Base-by-base conservation (phyloP, 768 basidiomycete genomes). In the Termitomyces bulborhizus region DNA sequence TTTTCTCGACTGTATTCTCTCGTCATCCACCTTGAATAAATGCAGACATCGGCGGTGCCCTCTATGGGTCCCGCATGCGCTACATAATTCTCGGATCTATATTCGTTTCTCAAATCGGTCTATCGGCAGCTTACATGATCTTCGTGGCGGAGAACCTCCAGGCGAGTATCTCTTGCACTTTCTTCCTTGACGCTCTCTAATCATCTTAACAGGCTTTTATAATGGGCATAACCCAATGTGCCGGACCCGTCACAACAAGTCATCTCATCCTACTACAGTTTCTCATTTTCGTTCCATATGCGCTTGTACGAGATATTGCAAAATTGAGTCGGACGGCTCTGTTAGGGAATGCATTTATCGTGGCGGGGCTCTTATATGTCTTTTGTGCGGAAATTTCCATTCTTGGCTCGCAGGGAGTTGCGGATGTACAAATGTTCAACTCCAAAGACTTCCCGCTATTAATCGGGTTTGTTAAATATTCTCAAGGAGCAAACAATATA, bases 31-130 rank as follows among this genome's bases (percentile, higher is more conserved):
- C 6, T n/a, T 37, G 8, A 21, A 9, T 49, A 7, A 37, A 37
- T 11, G 34, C 26, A 93, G 97, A 98, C 66, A 94, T 99, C 54
- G 97, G 96, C 26, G 97, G 97, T 1, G 69, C 79, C 0, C 73
- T 99, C 6, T 98, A 97, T 64, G 97, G 97, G 1, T 83, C 84
- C 13, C 91, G 87, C 85, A 92, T 99, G 91, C 86, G 97, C 43
- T 85, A 88, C 58, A 73, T 84, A 16, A 98, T 99, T 64, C 81
- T 99, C 6, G 76, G 75, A 2, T 94, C 93, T 12, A 96, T 99
- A 65, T 78, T 88, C 0, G 65, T 94, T 18, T 98, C 95, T 1
- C 97, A 94, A 68, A 72, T 95, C 29, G 91, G 92, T 34, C 93
- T 94, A 68, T 88, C 90, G 46, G 66, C 83, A 31, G 94, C 93